Evolutionary conservation across 1,284 basidiomycete genomes (phyloP).

Genomic region (Anthracocystis walkeri): DNA sequence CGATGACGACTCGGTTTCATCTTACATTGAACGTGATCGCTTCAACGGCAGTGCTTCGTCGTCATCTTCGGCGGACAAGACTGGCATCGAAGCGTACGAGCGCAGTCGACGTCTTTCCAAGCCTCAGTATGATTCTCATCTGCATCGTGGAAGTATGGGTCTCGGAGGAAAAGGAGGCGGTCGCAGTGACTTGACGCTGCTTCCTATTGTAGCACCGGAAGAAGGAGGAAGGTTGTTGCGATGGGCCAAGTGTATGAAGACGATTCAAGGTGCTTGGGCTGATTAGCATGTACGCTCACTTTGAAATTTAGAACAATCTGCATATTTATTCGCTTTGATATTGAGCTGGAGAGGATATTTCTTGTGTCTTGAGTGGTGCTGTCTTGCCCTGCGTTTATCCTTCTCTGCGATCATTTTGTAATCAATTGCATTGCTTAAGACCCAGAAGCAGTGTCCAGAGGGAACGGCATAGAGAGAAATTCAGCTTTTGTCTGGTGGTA

Average conservation of each 20-base stretch:
- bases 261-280: slow-evolving; percentile 84
- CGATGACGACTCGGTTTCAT: slow-evolving; percentile 20
- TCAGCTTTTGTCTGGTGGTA: neutral
- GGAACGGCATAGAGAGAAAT: neutral
- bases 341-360: neutral
- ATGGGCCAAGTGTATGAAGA: slow-evolving; percentile 81
- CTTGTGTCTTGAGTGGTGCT: too few species aligned
- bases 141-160: slow-evolving; percentile 57
- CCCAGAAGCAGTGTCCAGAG: too few species aligned
- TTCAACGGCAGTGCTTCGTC: slow-evolving; percentile 2
- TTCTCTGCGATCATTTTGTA: neutral
- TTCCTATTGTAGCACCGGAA: slow-evolving; percentile 83
- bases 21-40: neutral
- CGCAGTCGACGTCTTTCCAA: slow-evolving; percentile 38
- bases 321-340: neutral
- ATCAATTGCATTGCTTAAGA: neutral
- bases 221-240: slow-evolving; percentile 80
- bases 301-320: neutral
- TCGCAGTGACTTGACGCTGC: slow-evolving; percentile 48
- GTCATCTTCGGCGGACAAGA: slow-evolving; percentile 14
- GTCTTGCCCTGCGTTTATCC: too few species aligned
- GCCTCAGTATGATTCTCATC: slow-evolving; percentile 65
- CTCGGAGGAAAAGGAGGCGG: slow-evolving; percentile 64
- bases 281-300: slow-evolving; percentile 12
- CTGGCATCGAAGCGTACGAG: slow-evolving; percentile 36